Base-by-base conservation (phyloP, 805 yeast genomes). In the Schwanniomyces polymorphus region DNA sequence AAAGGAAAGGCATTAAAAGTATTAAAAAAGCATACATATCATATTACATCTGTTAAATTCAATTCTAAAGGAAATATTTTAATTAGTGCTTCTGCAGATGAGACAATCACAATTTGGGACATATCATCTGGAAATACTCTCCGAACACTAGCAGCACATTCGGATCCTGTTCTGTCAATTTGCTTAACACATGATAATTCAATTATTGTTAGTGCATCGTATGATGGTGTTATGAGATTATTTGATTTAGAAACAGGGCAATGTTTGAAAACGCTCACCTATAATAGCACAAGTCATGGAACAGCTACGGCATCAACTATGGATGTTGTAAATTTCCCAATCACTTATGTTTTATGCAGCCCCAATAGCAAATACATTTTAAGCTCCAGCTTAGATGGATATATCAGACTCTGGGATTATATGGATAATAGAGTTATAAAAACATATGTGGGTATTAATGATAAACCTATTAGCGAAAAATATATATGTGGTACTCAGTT, bases 91-190 rank as follows among this genome's bases (percentile, higher is more conserved):
- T 82, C 95, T 1, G 81, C 94, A 43, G 99, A 92, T 65, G 98
- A 92, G 61, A 89, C 92, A 43, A 84, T 94, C 12, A 79, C 91
- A 43, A 77, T 92, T 2, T 92, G 99, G 99, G 97, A 92, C 64
- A 79, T 86, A 2, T 71, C 74, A 27, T 72, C 81, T 16, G 95
- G 95, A 1, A 76, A 76, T 34, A 79, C 88, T 46, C 68, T 90
- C 56, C 84, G 86, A 59, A 88, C 95, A 0, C 69, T 92, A 42
- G 86, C 96, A 34, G 97, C 98, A 0, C 99, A 92, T 66, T 82
- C 95, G 0, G 97, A 90, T 55, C 95, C 97, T 0, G 87, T 94
- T 1, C 82, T 88, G 18, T 77, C 88, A 0, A 72, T 91, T 1
- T 85, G 89, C 56, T 68, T 92, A 41, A 81, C 88, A 2, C 82